Evolutionary conservation across 2,329 filamentous ascomycete species (phyloP), one percentile per base, ranked within the genome.

Genomic region (Pseudogymnoascus sp.): DNA sequence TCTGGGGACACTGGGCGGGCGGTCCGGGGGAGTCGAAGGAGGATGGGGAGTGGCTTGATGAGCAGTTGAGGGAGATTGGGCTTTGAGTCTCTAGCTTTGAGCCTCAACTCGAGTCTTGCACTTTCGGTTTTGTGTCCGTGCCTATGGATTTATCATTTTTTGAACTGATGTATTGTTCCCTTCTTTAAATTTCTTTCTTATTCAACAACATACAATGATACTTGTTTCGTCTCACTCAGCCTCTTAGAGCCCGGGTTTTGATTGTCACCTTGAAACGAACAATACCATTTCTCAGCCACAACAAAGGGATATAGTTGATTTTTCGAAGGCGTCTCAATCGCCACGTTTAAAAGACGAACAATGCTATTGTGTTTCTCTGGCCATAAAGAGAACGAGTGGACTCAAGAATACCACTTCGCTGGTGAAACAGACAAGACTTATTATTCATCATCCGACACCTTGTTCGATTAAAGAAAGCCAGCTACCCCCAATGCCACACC

Each of bases 41-140:
- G 33, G 89, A 92, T 72, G 81, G 87, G 1, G 82, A 83, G 69
- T 92, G 88, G 87, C 76, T 92, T 44, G 86, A 92, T 70, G 77
- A 83, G 28, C 82, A 82, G 66, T 71, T 90, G 63, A 77, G 75
- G 14, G 74, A 75, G 5, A 82, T 88, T 61, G 63, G 63, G 4
- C 21, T 64, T 23, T 64, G 40, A 63, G 16, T 11, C 4, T 12
- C 7, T 1, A 11, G 18, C 5, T 59, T 59, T 47, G 42, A 25
- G 6, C 23, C 23, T 23, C 23, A 23, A 3, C 23, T 23, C 23
- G 2, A 25, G 23, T 47, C 21, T 47, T 25, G 14, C 3, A n/a
- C 12, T 25, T 44, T n/a, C 2, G 4, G 5, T 25, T 18, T 50
- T 10, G 44, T 10, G 6, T 28, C 12, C 14, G 44, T 16, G 47